These are phyloP conservation scores for Yamadazyma mexicana DNA, from an alignment of 1,139 yeast genomes.

Conservation along the genomic window DNA sequence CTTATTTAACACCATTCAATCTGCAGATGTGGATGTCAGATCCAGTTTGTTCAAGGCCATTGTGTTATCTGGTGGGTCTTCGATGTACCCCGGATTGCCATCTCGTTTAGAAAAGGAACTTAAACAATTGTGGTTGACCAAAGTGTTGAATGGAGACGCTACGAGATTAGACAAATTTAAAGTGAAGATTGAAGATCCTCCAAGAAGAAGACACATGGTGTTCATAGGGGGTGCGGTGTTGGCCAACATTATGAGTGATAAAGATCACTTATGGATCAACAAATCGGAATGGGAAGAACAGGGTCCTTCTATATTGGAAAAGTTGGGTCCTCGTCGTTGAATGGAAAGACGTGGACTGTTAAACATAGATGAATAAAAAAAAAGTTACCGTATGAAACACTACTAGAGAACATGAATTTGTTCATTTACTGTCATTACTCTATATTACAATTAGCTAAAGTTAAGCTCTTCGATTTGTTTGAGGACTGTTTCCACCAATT, in stretches of 20 bases:
- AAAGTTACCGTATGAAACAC: not conserved
- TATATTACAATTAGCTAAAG: constrained; percentile 23
- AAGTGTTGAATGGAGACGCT: constrained; percentile 85
- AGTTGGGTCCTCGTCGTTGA: constrained; percentile 69
- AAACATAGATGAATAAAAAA: not conserved
- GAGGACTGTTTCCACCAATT: constrained; percentile 41
- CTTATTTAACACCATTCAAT: constrained; percentile 86
- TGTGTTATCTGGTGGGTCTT: constrained; percentile 95
- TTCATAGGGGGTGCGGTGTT: constrained; percentile 98
- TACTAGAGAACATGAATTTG: too few relatives aligned
- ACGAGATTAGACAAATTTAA: constrained; percentile 86
- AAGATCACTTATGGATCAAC: constrained; percentile 97
- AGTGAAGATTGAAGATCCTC: constrained; percentile 97
- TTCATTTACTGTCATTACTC: not conserved
- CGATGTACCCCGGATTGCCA: constrained; percentile 98
- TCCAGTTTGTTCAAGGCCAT: constrained; percentile 87
- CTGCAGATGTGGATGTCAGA: constrained; percentile 92
- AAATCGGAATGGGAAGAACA: constrained; percentile 98
- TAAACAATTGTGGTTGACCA: constrained; percentile 92
- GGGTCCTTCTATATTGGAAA: constrained; percentile 80
- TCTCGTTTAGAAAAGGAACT: constrained; percentile 93
- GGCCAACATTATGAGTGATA: constrained; percentile 97
- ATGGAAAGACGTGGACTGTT: not conserved
- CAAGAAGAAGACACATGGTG: constrained; percentile 98
- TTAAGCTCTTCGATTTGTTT: constrained; percentile 41